Evolutionary conservation across 208 protist species (phyloP).

Genomic region (Crithidia bombi): DNA sequence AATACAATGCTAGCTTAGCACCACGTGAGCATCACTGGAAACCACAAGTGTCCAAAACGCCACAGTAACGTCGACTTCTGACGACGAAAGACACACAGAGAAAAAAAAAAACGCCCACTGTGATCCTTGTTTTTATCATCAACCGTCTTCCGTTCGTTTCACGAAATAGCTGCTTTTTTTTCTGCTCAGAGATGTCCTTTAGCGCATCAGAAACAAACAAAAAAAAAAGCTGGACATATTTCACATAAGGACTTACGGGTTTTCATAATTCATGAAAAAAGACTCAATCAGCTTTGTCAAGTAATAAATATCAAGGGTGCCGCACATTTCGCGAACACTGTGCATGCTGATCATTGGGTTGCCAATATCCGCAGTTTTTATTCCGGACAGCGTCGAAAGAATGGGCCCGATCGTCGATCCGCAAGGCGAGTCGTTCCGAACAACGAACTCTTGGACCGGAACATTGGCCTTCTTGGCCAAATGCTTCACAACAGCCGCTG

Average conservation of each 20-base stretch:
- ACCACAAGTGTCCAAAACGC: no score
- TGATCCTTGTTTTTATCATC: no score
- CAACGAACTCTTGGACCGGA: constrained; percentile 92
- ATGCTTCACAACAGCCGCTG: constrained; percentile 83
- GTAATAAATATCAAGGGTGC: constrained; percentile 89
- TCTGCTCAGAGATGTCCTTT: no score
- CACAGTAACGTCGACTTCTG: not conserved
- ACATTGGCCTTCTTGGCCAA: constrained; percentile 73
- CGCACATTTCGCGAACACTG: constrained; percentile 96
- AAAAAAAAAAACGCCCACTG: constrained; percentile 10
- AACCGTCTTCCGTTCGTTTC: not conserved
- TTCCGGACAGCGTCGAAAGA: constrained; percentile 88
- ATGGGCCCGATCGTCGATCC: constrained; percentile 98
- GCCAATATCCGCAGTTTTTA: constrained; percentile 97
- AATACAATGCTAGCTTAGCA: not conserved
- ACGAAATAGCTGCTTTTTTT: not conserved
- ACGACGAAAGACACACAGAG: not conserved
- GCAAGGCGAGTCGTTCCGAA: constrained; percentile 97
- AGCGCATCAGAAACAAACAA: no score
- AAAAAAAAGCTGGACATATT: no score
- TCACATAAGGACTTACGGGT: constrained; percentile 32
- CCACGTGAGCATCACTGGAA: no score
- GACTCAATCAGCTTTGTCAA: constrained; percentile 83
- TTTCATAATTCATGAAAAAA: constrained; percentile 79
- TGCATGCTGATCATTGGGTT: constrained; percentile 98